phyloP scores from a whole-genome alignment of 2,329 filamentous ascomycete species.

The Pseudopyricularia cyperi region DNA sequence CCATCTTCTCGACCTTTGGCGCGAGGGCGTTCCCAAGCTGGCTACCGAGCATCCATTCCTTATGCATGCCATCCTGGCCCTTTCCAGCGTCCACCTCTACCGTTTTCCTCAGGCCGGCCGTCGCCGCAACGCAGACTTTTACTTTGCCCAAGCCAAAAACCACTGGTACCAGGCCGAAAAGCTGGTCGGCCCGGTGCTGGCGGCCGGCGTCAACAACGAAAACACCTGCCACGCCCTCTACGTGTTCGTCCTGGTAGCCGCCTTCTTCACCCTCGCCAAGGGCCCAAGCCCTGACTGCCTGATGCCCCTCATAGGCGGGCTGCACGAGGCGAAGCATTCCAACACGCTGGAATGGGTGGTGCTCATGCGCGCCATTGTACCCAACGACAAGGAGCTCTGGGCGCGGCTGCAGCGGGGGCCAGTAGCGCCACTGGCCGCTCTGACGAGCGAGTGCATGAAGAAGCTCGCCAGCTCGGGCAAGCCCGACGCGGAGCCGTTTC shows the following conservation, averaged over 20 bases:
- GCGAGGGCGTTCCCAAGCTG: background rate
- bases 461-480: background rate
- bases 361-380: background rate
- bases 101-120: background rate
- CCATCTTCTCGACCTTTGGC: background rate
- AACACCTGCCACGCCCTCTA: slow-evolving; percentile 2
- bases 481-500: background rate
- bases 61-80: slow-evolving; percentile 1
- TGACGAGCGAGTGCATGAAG: background rate
- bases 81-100: background rate
- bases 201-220: background rate
- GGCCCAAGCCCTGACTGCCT: background rate
- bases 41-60: background rate
- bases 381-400: background rate
- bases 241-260: background rate
- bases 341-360: background rate
- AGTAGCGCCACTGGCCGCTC: background rate
- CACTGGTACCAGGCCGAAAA: slow-evolving; percentile 2
- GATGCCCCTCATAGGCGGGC: background rate
- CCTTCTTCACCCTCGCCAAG: background rate
- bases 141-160: background rate
- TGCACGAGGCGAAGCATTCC: background rate
- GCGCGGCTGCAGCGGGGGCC: background rate
- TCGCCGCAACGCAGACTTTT: background rate
- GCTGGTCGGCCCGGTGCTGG: background rate